A percentile compares a stretch with the other conserved stretches of the same genome.
These are phyloP conservation scores for Pichia sp. DNA, from an alignment of 1,139 yeast genomes.

Conservation along the genomic window DNA sequence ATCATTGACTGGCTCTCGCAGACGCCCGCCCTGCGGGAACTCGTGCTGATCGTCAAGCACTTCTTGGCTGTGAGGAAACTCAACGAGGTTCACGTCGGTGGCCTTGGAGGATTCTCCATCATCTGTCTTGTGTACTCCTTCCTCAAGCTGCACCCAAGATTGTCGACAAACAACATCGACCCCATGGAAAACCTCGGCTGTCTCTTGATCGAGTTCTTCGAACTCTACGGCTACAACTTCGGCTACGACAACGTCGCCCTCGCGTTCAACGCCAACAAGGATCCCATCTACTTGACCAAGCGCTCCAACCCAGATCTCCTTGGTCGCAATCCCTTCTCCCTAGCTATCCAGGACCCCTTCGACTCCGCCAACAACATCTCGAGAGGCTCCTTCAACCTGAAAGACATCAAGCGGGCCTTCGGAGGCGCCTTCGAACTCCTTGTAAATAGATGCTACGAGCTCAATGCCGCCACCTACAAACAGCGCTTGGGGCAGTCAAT, in stretches of 20 bases:
- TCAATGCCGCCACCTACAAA: conserved; percentile 59
- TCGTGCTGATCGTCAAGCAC: conserved; percentile 82
- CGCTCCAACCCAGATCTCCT: conserved; percentile 50
- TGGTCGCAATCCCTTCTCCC: conserved; percentile 56
- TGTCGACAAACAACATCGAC: conserved; percentile 62
- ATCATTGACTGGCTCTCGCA: conserved; percentile 71
- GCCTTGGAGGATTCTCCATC: conserved; percentile 91
- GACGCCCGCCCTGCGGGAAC: conserved; percentile 79
- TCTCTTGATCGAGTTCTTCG: conserved; percentile 85
- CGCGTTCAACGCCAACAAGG: conserved; percentile 41
- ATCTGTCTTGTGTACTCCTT: conserved; percentile 85
- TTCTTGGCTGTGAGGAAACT: conserved; percentile 74
- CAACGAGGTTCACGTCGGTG: conserved; percentile 94
- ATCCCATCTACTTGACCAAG: conserved; percentile 57
- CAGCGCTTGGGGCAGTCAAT: conserved; percentile 70
- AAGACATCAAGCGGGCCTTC: conserved; percentile 81
- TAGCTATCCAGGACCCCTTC: conserved; percentile 88
- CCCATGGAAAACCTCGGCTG: conserved; percentile 81
- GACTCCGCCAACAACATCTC: conserved; percentile 80
- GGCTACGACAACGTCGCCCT: conserved; percentile 78
- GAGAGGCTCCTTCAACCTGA: conserved; percentile 76
- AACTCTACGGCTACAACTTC: conserved; percentile 88
- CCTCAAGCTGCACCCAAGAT: conserved; percentile 72
- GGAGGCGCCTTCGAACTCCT: conserved; percentile 86
- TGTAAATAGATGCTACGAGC: conserved; percentile 62